phyloP scores from a whole-genome alignment of 495 filamentous ascomycete genomes.

The Aspergillus egyptiacus region DNA sequence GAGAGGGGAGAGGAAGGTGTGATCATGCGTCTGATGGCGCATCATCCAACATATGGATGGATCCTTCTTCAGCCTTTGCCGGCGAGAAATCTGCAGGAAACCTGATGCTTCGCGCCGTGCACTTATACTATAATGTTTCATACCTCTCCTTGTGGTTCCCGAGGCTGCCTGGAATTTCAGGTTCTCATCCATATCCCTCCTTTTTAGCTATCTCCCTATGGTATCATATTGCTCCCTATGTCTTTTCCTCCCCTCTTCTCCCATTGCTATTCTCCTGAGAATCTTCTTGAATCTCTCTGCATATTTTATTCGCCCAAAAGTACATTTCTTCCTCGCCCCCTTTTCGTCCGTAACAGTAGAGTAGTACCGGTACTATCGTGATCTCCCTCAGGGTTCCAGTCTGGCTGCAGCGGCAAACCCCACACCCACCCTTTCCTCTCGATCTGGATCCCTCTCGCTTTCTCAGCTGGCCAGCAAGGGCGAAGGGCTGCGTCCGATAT shows the following conservation, averaged over 20 bases:
- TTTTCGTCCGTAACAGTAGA: background rate
- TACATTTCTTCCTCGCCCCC: background rate
- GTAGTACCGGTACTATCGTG: constrained; percentile 1
- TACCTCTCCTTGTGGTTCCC: background rate
- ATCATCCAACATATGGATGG: background rate
- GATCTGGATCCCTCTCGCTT: constrained; percentile 12
- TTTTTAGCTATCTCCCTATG: constrained; percentile 1
- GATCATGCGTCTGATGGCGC: constrained; percentile 11
- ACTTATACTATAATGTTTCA: no score
- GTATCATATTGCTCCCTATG: background rate
- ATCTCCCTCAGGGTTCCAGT: constrained; percentile 16
- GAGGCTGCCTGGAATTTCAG: constrained; percentile 14
- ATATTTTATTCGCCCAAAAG: background rate
- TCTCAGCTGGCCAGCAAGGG: constrained; percentile 20
- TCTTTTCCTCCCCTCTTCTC: background rate
- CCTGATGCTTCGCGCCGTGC: no score
- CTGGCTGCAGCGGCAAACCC: constrained; percentile 49
- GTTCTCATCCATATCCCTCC: constrained; percentile 6
- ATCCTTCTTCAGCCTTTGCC: no score
- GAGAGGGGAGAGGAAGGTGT: constrained; percentile 6
- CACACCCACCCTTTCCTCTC: constrained; percentile 49
- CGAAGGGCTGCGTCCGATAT: background rate
- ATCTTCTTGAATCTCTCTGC: background rate
- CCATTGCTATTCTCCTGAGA: background rate
- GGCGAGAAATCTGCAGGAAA: no score